phyloP scores from a whole-genome alignment of 306 rosid species.

The Cicer chorassanicum region DNA sequence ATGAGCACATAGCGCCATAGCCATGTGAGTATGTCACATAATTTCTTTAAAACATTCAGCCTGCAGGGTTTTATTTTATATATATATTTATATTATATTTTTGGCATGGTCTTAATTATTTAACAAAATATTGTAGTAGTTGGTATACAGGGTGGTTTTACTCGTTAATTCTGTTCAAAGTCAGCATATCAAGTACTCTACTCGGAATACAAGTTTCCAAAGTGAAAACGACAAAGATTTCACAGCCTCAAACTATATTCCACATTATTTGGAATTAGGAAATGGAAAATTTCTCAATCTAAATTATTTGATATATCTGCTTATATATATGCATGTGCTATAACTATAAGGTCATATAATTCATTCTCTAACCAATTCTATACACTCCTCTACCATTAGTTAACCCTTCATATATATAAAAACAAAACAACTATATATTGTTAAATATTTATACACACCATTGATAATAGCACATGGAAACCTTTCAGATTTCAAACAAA shows the following conservation, averaged over 20 bases:
- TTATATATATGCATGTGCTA: constrained; percentile 23
- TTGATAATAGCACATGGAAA: constrained; percentile 51
- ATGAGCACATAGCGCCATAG: not conserved
- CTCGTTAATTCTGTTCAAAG: constrained; percentile 61
- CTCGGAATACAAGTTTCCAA: constrained; percentile 35
- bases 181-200: constrained; percentile 49
- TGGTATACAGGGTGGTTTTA: constrained; percentile 37
- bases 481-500: constrained; percentile 40
- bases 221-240: constrained; percentile 10
- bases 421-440: not conserved
- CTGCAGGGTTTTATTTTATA: not conserved
- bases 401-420: constrained; percentile 35
- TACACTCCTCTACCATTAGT: constrained; percentile 3
- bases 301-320: not conserved
- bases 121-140: constrained; percentile 14
- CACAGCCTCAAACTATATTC: not conserved
- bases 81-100: not conserved
- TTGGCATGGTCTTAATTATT: constrained; percentile 22
- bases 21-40: constrained; percentile 21
- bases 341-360: not conserved
- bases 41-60: constrained; percentile 26
- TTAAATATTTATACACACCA: constrained; percentile 13
- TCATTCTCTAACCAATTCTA: constrained; percentile 23
- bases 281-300: not conserved
- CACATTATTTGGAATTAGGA: not conserved